Conservation (phyloP, 805 yeast species). For the Diddensiella transvaalensis region DNA sequence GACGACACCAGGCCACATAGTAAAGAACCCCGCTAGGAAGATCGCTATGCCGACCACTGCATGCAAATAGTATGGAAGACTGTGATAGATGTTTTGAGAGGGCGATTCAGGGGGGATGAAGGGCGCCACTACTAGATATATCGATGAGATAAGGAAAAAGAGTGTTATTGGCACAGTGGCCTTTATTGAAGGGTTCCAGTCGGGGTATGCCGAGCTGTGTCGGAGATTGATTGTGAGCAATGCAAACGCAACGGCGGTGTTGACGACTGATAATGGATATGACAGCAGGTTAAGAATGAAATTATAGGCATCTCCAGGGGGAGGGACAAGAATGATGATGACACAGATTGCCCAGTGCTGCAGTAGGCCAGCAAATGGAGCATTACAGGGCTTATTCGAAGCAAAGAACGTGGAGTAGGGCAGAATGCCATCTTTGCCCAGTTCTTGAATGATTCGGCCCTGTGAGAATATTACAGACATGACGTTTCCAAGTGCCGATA, state of each 20-base stretch:
- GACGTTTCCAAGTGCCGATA: constrained; percentile 79
- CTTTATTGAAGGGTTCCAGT: constrained; percentile 70
- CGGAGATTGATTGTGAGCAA: constrained; percentile 55
- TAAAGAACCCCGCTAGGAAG: constrained; percentile 55
- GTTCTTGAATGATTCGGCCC: constrained; percentile 74
- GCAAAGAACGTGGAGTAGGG: constrained; percentile 75
- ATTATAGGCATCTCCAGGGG: constrained; percentile 85
- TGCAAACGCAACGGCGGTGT: constrained; percentile 61
- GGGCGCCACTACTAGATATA: constrained; percentile 72
- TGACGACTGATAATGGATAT: constrained; percentile 76
- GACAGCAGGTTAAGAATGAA: constrained; percentile 75
- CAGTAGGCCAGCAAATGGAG: constrained; percentile 69
- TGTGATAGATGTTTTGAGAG: constrained; percentile 65
- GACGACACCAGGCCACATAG: constrained; percentile 70
- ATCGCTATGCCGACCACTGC: constrained; percentile 82
- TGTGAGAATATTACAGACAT: constrained; percentile 76
- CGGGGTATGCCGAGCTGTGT: constrained; percentile 24
- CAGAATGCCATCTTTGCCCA: constrained; percentile 77
- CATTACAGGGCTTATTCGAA: constrained; percentile 62
- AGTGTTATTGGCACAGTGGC: constrained; percentile 60
- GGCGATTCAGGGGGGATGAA: constrained; percentile 63
- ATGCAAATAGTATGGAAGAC: constrained; percentile 72
- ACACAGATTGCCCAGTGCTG: constrained; percentile 77
- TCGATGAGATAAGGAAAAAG: constrained; percentile 62
- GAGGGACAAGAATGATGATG: constrained; percentile 72